A percentile compares a stretch with the other conserved stretches of the same genome.
Evolutionary conservation across 805 yeast species (phyloP).

Genomic region (Candida coquimbonensis): DNA sequence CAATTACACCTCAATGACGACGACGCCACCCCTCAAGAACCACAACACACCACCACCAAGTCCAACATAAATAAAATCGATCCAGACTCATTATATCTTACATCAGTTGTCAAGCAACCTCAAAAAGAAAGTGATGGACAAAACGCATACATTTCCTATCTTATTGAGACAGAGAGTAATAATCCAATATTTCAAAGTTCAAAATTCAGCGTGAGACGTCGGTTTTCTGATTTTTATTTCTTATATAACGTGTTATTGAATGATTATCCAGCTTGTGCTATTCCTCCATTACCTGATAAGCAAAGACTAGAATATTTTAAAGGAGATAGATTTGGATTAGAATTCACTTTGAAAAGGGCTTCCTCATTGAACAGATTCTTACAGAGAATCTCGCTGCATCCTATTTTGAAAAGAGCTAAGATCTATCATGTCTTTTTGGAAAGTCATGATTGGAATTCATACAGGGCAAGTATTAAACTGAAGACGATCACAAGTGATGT

Average conservation of each 20-base stretch:
- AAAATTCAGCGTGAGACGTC: slow-evolving; percentile 53
- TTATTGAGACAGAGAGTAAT: slow-evolving; percentile 56
- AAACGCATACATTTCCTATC: slow-evolving; percentile 69
- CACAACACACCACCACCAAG: not conserved
- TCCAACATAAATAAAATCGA: not conserved
- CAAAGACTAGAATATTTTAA: slow-evolving; percentile 86
- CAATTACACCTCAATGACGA: not conserved
- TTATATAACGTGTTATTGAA: slow-evolving; percentile 65
- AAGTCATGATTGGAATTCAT: slow-evolving; percentile 67
- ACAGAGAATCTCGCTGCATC: slow-evolving; percentile 67
- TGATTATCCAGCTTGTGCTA: slow-evolving; percentile 78
- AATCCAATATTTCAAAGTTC: slow-evolving; percentile 46
- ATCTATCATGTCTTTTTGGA: slow-evolving; percentile 67
- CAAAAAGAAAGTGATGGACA: slow-evolving; percentile 67
- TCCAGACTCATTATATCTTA: slow-evolving; percentile 22
- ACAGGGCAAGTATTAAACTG: slow-evolving; percentile 47
- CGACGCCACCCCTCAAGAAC: no score
- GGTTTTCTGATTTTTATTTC: slow-evolving; percentile 83
- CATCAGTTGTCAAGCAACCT: slow-evolving; percentile 48
- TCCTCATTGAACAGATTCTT: slow-evolving; percentile 74
- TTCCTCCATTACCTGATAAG: slow-evolving; percentile 94
- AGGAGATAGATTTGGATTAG: slow-evolving; percentile 84
- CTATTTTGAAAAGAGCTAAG: slow-evolving; percentile 59
- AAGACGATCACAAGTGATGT: slow-evolving; percentile 12
- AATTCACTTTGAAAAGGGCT: slow-evolving; percentile 78